A percentile compares a stretch with the other conserved stretches of the same genome.
Conservation (phyloP, 2,329 filamentous ascomycete species). For the Lasiodiplodia hormozganensis region DNA sequence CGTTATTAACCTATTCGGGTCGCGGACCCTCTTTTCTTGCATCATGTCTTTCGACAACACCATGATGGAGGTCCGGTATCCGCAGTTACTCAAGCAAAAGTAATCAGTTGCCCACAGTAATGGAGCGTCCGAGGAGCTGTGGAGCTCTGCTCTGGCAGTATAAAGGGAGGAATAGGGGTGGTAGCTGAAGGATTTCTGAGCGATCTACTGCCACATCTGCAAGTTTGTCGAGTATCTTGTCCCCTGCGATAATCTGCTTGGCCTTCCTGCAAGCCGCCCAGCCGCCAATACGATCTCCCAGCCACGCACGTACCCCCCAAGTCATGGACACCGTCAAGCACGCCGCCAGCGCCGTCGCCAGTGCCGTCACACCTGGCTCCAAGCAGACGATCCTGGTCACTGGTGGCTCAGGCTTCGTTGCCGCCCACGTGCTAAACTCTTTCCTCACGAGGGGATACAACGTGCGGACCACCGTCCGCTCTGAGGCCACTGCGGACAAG, state of each 20-base stretch:
- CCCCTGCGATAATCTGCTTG: constrained; percentile 14
- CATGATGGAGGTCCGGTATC: constrained; percentile 1
- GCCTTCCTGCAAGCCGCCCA: constrained; percentile 12
- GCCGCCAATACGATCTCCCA: background rate
- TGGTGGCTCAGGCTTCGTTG: constrained; percentile 37
- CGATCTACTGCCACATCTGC: background rate
- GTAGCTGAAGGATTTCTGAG: background rate
- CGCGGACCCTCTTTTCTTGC: constrained; percentile 28
- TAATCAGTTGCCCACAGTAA: constrained; percentile 8
- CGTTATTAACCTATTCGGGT: background rate
- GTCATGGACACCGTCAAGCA: constrained; percentile 22
- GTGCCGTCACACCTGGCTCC: background rate
- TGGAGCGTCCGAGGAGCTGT: background rate
- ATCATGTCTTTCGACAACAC: constrained; percentile 27
- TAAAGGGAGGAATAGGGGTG: constrained; percentile 13
- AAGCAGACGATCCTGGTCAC: constrained; percentile 34
- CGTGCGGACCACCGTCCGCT: constrained; percentile 34
- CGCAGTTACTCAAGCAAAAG: constrained; percentile 12
- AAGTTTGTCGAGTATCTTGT: background rate
- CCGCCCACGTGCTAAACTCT: constrained; percentile 35
- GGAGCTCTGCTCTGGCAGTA: constrained; percentile 3
- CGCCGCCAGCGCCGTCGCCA: constrained; percentile 4
- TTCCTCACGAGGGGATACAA: constrained; percentile 32
- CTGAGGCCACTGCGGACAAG: constrained; percentile 34
- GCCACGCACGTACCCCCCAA: constrained; percentile 8